These are phyloP conservation scores for Hanseniaspora singularis DNA, from an alignment of 805 yeast species.

Conservation along the genomic window DNA sequence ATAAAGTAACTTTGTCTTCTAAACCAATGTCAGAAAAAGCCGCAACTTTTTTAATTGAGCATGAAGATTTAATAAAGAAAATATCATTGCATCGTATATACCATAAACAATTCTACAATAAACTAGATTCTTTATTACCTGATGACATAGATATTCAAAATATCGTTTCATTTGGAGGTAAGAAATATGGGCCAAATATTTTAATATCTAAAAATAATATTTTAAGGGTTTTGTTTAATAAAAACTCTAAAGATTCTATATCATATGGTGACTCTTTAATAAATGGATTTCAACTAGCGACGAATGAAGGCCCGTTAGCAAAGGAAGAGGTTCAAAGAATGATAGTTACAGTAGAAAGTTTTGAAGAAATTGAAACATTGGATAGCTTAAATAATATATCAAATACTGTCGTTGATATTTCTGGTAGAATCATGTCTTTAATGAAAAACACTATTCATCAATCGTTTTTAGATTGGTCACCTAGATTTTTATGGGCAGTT, in stretches of 20 bases:
- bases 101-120: conserved; percentile 25
- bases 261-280: conserved; percentile 51
- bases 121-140: conserved; percentile 27
- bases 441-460: conserved; percentile 63
- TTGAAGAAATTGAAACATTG: conserved; percentile 23
- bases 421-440: conserved; percentile 63
- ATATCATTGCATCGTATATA: conserved; percentile 4
- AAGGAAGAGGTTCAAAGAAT: conserved; percentile 82
- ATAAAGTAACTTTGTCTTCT: conserved; percentile 33
- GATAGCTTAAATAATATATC: conserved; percentile 19
- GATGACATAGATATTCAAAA: conserved; percentile 27
- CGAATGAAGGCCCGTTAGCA: conserved; percentile 75
- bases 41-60: conserved; percentile 37
- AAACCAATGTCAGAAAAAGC: conserved; percentile 46
- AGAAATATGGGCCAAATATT: conserved; percentile 61
- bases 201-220: conserved; percentile 35
- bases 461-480: conserved; percentile 68
- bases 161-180: conserved; percentile 65
- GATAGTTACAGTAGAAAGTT: conserved; percentile 38
- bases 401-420: conserved; percentile 34
- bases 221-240: conserved; percentile 29
- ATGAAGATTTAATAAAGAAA: conserved; percentile 35
- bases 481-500: conserved; percentile 83
- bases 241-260: conserved; percentile 20
- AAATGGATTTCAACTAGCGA: conserved; percentile 77